Conservation (phyloP, 306 rosid genomes). For the Acacia confusa region DNA sequence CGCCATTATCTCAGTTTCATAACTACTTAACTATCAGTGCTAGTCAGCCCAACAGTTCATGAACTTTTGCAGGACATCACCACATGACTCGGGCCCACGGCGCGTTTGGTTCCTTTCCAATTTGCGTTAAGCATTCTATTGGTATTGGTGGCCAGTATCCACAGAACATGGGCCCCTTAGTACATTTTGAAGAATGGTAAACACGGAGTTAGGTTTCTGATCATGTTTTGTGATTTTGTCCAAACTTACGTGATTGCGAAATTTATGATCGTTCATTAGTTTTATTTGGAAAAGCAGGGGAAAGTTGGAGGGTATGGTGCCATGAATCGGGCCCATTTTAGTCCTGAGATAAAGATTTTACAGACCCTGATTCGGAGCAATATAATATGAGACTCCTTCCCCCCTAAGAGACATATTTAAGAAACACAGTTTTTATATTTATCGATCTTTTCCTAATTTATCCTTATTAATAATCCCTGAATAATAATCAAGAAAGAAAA, state of each 20-base stretch:
- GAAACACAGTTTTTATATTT: too few relatives aligned
- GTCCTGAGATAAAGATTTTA: not conserved
- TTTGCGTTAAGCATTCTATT: not conserved
- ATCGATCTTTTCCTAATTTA: too few relatives aligned
- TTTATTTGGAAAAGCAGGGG: conserved; percentile 1
- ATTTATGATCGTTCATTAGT: conserved; percentile 30
- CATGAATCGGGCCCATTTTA: not conserved
- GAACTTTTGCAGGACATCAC: conserved; percentile 29
- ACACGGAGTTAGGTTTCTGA: conserved; percentile 12
- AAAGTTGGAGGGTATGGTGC: not conserved
- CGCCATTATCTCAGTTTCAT: conserved; percentile 30
- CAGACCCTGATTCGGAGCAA: not conserved
- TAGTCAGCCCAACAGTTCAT: conserved; percentile 22
- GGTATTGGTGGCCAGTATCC: not conserved
- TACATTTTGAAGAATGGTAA: conserved; percentile 27
- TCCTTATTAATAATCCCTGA: fast-evolving
- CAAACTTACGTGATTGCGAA: not conserved
- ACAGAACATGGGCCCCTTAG: conserved; percentile 20
- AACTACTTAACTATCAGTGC: conserved; percentile 18
- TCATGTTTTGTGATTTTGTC: not conserved
- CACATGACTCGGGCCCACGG: conserved; percentile 33
- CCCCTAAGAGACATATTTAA: too few relatives aligned
- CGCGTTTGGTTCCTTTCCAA: not conserved
- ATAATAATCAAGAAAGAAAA: too few relatives aligned
- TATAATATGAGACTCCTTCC: not conserved